Evolutionary conservation across 345 rosid species (phyloP).

Genomic region (Hypericum androsaemum): DNA sequence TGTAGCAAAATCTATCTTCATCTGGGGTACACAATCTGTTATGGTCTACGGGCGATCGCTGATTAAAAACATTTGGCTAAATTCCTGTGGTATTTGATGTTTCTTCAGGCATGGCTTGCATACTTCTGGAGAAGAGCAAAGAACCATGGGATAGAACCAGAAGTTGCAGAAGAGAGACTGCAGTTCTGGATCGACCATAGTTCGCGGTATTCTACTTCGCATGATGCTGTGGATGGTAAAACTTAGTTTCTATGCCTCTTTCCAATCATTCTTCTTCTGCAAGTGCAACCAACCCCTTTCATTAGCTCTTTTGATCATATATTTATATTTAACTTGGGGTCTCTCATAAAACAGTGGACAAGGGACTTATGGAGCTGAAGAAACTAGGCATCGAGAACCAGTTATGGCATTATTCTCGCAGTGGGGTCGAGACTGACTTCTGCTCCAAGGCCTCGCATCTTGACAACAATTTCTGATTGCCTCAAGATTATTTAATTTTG

Average conservation of each 20-base stretch:
- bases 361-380: slow-evolving; percentile 72
- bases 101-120: slow-evolving; percentile 72
- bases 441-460: slow-evolving; percentile 19
- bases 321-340: not conserved
- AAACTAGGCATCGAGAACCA: slow-evolving; percentile 63
- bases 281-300: not conserved
- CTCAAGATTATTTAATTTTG: no score
- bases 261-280: not conserved
- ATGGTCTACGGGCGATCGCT: no score
- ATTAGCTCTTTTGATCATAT: not conserved
- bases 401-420: slow-evolving; percentile 59
- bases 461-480: slow-evolving; percentile 30
- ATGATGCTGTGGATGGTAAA: slow-evolving; percentile 81
- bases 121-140: slow-evolving; percentile 85
- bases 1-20: not conserved
- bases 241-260: slow-evolving; percentile 1
- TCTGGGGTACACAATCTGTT: not conserved
- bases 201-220: slow-evolving; percentile 36
- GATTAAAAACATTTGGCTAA: no score
- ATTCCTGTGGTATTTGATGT: no score
- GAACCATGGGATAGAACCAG: slow-evolving; percentile 55
- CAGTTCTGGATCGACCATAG: slow-evolving; percentile 56
- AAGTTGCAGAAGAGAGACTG: slow-evolving; percentile 68
- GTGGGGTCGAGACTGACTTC: slow-evolving; percentile 36
- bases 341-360: slow-evolving; percentile 43